Evolutionary conservation across 768 basidiomycete species (phyloP).

Genomic region (Erythrobasidium yunnanense): DNA sequence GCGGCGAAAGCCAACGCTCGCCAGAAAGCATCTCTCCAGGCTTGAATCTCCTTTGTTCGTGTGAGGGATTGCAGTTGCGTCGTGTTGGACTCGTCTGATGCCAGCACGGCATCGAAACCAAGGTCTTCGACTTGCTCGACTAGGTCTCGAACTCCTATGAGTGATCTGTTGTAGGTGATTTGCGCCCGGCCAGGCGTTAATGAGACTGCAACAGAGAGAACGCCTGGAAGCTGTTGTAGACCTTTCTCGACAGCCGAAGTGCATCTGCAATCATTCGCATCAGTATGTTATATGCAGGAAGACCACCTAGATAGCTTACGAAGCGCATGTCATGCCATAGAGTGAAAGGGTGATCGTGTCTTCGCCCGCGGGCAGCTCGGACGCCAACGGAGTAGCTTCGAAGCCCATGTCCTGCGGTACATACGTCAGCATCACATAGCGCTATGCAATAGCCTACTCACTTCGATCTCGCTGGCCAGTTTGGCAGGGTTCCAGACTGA

Average conservation of each 20-base stretch:
- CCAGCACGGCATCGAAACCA: conserved; percentile 80
- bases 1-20: conserved; percentile 67
- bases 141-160: conserved; percentile 73
- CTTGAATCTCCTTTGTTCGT: conserved; percentile 77
- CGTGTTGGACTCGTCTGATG: conserved; percentile 59
- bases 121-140: conserved; percentile 76
- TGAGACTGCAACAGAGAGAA: conserved; percentile 60
- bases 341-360: conserved; percentile 56
- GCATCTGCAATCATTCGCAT: background rate
- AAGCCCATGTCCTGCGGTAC: conserved; percentile 70
- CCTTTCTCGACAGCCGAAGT: conserved; percentile 51
- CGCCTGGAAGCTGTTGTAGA: conserved; percentile 60
- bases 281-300: too few species aligned
- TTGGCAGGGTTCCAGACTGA: conserved; percentile 66
- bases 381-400: conserved; percentile 67
- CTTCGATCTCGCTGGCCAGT: conserved; percentile 50
- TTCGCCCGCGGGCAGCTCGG: conserved; percentile 49
- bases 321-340: conserved; percentile 69
- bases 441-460: conserved; percentile 43
- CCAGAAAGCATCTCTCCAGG: conserved; percentile 71
- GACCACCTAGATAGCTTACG: too few species aligned
- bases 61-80: conserved; percentile 77
- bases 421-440: background rate
- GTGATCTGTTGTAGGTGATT: conserved; percentile 59
- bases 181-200: conserved; percentile 53